These are phyloP conservation scores for Gonapodya prolifera DNA, from an alignment of 192 early-diverging fungal species.

Conservation along the genomic window DNA sequence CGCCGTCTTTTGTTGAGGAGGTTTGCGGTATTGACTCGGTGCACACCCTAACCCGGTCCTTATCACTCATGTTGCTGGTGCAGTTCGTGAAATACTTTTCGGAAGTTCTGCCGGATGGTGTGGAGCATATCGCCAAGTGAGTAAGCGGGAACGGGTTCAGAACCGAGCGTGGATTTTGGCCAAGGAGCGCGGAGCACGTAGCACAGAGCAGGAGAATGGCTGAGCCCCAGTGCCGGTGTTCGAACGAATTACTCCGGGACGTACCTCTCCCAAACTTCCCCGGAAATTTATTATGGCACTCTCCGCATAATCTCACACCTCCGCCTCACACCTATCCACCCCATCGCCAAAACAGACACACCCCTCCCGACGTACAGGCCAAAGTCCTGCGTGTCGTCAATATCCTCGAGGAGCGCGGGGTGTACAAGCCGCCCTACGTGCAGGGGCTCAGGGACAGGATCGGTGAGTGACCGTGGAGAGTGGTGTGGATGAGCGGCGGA, in stretches of 20 bases:
- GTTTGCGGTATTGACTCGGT: background rate
- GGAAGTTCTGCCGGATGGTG: constrained; percentile 17
- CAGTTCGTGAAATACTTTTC: constrained; percentile 22
- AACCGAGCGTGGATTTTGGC: background rate
- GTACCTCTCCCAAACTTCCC: no score
- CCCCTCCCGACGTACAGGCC: constrained; percentile 7
- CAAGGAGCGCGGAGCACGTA: no score
- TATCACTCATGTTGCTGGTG: background rate
- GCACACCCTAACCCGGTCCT: background rate
- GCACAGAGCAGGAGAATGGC: no score
- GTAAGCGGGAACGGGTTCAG: background rate
- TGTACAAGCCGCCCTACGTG: constrained; percentile 15
- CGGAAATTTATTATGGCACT: no score
- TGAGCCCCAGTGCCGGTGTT: no score
- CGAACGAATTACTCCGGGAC: no score
- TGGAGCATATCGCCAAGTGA: constrained; percentile 12
- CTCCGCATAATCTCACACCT: constrained; percentile 11
- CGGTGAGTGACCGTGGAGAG: background rate
- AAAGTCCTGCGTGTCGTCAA: constrained; percentile 14
- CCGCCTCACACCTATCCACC: background rate
- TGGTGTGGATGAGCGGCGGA: background rate
- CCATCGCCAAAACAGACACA: constrained; percentile 6
- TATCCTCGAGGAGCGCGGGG: constrained; percentile 20
- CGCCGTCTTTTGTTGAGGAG: background rate
- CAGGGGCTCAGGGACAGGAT: constrained; percentile 10